Conservation (phyloP, 2,329 filamentous ascomycete genomes). For the Apiospora arundinis region DNA sequence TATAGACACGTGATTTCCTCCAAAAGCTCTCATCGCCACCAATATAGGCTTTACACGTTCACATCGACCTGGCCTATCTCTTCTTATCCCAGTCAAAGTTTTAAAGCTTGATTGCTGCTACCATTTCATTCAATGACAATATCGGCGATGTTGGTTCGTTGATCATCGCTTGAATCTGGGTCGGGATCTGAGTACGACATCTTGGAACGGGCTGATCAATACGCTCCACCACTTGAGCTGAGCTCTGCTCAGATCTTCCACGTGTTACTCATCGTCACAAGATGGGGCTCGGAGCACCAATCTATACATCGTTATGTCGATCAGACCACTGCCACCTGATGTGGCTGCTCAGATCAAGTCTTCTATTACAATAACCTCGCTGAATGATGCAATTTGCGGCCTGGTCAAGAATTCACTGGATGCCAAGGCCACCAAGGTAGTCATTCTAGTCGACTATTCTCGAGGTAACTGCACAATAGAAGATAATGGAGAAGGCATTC, state of each 20-base stretch:
- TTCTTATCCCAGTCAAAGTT: neutral
- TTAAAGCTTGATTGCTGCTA: neutral
- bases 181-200: neutral
- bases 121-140: too few species aligned
- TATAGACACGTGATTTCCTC: neutral
- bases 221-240: constrained; percentile 1
- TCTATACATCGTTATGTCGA: constrained; percentile 55
- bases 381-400: constrained; percentile 74
- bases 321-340: constrained; percentile 71
- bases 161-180: neutral
- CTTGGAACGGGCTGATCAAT: neutral
- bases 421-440: constrained; percentile 72
- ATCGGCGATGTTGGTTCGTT: neutral
- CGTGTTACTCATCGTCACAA: neutral
- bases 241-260: constrained; percentile 13
- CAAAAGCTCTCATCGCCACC: neutral
- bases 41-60: neutral
- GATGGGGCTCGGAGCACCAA: neutral
- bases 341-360: constrained; percentile 84
- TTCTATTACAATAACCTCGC: constrained; percentile 76
- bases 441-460: constrained; percentile 74
- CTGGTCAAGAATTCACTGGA: constrained; percentile 87
- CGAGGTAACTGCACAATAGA: constrained; percentile 81
- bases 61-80: neutral
- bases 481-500: constrained; percentile 84